Evolutionary conservation across 495 filamentous ascomycete genomes (phyloP).

Genomic region (Tuber brumale): DNA sequence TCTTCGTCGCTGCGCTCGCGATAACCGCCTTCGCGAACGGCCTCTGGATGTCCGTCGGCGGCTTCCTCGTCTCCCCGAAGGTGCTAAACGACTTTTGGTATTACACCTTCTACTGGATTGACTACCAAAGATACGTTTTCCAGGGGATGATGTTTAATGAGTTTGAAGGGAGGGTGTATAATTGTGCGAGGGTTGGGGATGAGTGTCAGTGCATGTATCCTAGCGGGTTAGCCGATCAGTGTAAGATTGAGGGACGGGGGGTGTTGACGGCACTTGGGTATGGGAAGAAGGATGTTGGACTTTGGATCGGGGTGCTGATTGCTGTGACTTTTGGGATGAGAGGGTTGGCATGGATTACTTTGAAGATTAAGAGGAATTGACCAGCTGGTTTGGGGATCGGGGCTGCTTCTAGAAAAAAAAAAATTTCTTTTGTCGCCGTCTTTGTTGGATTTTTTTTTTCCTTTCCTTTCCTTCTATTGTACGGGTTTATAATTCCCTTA

Average conservation of each 20-base stretch:
- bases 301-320: constrained; percentile 69
- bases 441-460: background rate
- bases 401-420: too few species aligned
- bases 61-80: constrained; percentile 66
- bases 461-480: background rate
- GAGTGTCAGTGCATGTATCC: constrained; percentile 64
- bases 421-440: background rate
- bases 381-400: background rate
- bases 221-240: constrained; percentile 56
- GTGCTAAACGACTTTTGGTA: constrained; percentile 74
- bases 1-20: constrained; percentile 70
- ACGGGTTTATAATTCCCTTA: background rate
- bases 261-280: constrained; percentile 66
- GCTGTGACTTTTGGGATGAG: constrained; percentile 67
- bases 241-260: constrained; percentile 59
- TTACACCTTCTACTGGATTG: constrained; percentile 78
- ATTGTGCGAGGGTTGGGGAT: constrained; percentile 46
- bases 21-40: constrained; percentile 76
- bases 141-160: constrained; percentile 90
- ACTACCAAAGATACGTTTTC: constrained; percentile 65
- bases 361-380: constrained; percentile 21
- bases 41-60: constrained; percentile 76
- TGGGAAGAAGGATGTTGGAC: constrained; percentile 54
- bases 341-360: constrained; percentile 49
- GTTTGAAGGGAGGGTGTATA: constrained; percentile 57